Evolutionary conservation across 2,329 filamentous ascomycete species (phyloP), one percentile per base, ranked within the genome.

Genomic region (Coleophoma cylindrospora): DNA sequence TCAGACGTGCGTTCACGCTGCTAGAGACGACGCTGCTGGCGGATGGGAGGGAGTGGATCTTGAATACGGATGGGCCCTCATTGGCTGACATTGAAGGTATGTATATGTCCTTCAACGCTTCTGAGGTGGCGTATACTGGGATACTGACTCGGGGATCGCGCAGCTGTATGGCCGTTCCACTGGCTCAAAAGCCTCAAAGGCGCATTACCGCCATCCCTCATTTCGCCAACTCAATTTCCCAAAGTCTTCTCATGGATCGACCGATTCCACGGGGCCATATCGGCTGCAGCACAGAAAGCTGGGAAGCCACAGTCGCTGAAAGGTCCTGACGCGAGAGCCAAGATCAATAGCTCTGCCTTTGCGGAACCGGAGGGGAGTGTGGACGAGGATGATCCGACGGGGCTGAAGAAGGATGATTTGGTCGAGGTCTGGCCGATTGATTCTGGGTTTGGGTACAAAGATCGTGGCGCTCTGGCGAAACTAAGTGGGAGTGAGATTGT

Each of bases 1-100:
- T 88, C 34, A 68, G 74, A 19, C 68, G 73, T 41, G 73, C 69
- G 3, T 79, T 87, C 56, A 72, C 72, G 36, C 62, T 84, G 40
- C 63, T 89, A 2, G 86, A 91, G 68, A 72, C 68, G 2, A 79
- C 75, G 0, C 64, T 89, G 48, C 70, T 91, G 5, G 76, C 72
- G 1, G 85, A 89, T 66, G 83, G 80, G n/a, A 73, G 84, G 49
- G 63, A 75, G 3, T 90, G 84, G 85, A 67, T 89, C 9, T 66
- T 84, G 12, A 72, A 70, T 11, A 77, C 74, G 1, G 60, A 73
- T 3, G 64, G 65, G 15, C 80, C 82, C 1, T 74, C 71, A 1
- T 64, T 88, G 54, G 83, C 79, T 4, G 87, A 91, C 64, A 81
- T 90, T 52, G 82, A 90, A 68, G 81, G 73, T 67, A 55, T 47